Evolutionary conservation across 2,329 filamentous ascomycete species (phyloP), one percentile per base, ranked within the genome.

Genomic region (Trichoderma endophyticum): DNA sequence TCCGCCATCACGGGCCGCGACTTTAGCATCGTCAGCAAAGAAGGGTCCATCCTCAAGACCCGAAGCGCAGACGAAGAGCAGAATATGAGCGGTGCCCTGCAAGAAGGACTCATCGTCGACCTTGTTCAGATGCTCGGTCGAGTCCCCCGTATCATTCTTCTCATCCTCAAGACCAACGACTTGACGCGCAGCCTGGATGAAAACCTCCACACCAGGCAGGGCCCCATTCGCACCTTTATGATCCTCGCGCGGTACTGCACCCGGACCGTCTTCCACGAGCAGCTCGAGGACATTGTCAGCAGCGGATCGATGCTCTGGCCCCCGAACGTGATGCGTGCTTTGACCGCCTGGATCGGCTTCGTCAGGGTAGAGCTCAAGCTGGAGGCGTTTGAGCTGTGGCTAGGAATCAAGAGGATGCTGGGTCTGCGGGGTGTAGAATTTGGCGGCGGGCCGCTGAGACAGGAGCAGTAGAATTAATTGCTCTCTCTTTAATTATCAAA

Each of bases 141-240:
- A 77, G 95, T 99, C 7, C 96, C 96, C 0, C 87, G 94, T 59
- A 93, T 99, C 75, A 97, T 99, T 70, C 86, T 99, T 14, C 86
- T 99, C 32, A 98, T 99, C 75, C 87, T 99, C 74, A 99, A 99
- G 84, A 99, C 96, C 3, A 99, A 99, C 80, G 96, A 99, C 82
- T 85, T 99, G 51, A 99, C 96, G 18, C 90, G 96, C 75, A 96
- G 92, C 77, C 87, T 99, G 21, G 96, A 99, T 80, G 96, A 99
- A 84, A 95, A 92, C 78, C 85, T 97, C 48, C 92, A 95, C 70
- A 96, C 93, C 0, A 86, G 88, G 7, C 87, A 89, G 73, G 90
- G 90, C 0, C 89, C 90, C 3, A 86, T 91, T 74, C 86, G 89
- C 62, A 87, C 84, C 15, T 92, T 92, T 76, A 83, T 92, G 78